Percentiles rank a stretch among this genome's conserved stretches.
These are phyloP conservation scores for Knoxia roxburghii DNA, from an alignment of 257 asterid genomes.

Conservation along the genomic window DNA sequence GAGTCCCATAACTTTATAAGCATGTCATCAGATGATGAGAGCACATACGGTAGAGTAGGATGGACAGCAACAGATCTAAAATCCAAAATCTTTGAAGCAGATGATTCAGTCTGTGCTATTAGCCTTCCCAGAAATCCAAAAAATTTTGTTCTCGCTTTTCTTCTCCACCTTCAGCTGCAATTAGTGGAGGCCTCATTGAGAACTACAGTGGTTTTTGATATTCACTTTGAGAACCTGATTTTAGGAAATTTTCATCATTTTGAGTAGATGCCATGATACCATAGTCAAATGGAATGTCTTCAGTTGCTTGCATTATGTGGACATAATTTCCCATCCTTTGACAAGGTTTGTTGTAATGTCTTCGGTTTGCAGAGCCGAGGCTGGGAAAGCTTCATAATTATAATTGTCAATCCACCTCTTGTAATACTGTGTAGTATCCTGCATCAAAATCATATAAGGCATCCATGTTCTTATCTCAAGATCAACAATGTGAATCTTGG, in stretches of 20 bases:
- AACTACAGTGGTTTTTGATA: conserved; percentile 56
- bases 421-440: too few relatives aligned
- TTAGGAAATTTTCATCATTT: conserved; percentile 38
- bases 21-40: conserved; percentile 99
- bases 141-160: conserved; percentile 76
- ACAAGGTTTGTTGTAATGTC: too few relatives aligned
- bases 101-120: conserved; percentile 56
- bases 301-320: too few relatives aligned
- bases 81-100: conserved; percentile 54
- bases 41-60: conserved; percentile 89
- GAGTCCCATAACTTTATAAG: conserved; percentile 99
- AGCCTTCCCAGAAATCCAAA: conserved; percentile 54
- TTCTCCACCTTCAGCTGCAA: conserved; percentile 62
- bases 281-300: too few relatives aligned
- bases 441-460: conserved; percentile 54
- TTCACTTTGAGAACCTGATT: conserved; percentile 25
- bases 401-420: too few relatives aligned
- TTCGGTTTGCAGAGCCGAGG: too few relatives aligned
- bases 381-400: too few relatives aligned
- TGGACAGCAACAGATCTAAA: conserved; percentile 98
- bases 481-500: conserved; percentile 48
- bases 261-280: too few relatives aligned
- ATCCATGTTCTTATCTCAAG: conserved; percentile 45
- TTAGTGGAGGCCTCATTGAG: conserved; percentile 51
- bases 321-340: too few relatives aligned